Base-by-base conservation (phyloP, 345 rosid species). In the Hibiscus trionum region DNA sequence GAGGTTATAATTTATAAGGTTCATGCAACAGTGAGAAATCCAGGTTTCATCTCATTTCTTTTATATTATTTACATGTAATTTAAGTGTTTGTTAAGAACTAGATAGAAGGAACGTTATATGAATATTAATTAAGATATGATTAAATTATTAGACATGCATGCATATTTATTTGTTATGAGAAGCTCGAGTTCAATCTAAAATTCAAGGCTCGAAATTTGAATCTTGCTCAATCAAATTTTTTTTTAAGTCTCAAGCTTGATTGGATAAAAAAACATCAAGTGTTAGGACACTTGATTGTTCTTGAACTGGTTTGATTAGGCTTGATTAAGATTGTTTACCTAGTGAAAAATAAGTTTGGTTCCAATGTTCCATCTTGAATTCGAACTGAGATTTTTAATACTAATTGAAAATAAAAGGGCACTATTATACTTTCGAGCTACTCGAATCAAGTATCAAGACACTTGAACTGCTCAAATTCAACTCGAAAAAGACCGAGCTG, bases 11-110 rank as follows among this genome's bases (percentile, higher is more conserved):
- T 93, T 33, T 79, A 63, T 76, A 75, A 16, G 11, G 91, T 93
- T 75, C 97, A 93, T 81, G 98, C 97, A 74, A 82, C 91, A 0
- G 79, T 83, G 71, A 82, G 97, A 37, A 82, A 89, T 85, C 87
- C 87, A 65, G 93, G 96, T 85, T 58, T 19, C 73, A 39, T 44
- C 27, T 11, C 14, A 14, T 46, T 26, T 10, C 15, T 46, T 66
- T 19, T 6, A 7, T 44, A 24, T 6, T 24, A 44, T 37, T 42
- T 44, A 42, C 33, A 19, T 39, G 26, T 19, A 64, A 42, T 21
- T 37, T 12, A 46, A 46, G 50, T 46, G 16, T 44, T 44, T 46
- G 17, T 31, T 3, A 27, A 61, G 42, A 31, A 15, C 5, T 11
- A 5, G 9, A 31, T 26, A 6, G 7, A 68, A 63, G 33, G 7